Base-by-base conservation (phyloP, 2,329 filamentous ascomycete species). In the Fonsecaea nubica region DNA sequence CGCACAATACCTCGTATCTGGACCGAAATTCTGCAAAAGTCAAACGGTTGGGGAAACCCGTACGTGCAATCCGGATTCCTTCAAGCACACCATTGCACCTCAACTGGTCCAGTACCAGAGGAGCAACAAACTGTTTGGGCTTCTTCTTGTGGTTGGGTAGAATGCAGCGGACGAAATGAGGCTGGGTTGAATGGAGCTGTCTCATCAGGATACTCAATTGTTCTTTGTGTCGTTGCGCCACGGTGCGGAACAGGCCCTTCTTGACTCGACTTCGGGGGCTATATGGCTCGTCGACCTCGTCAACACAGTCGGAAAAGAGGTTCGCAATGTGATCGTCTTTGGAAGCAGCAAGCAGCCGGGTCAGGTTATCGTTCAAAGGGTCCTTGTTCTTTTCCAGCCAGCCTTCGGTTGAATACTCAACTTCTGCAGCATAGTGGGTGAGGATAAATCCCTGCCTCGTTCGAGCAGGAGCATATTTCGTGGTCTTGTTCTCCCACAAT, bases 321-420 rank as follows among this genome's bases (percentile, higher is more conserved):
- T 85, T 86, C 1, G 93, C 92, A 68, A 98, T 85, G 75, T 99
- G 94, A 69, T 86, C 88, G 76, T 98, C 90, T 1, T 85, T 88
- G 0, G 96, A 99, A 13, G 86, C 84, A 42, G 93, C 92, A 40
- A 99, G 85, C 7, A 99, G 85, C 25, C 92, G 88, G 0, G 96
- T 99, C 69, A 99, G 86, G 69, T 98, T 99, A 83, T 99, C 96
- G 74, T 98, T 98, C 54, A 99, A 80, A 1, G 95, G 96, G 75
- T 99, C 95, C 78, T 99, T 99, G 83, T 99, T 99, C 85, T 98
- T 99, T 78, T 98, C 94, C 38, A 99, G 82, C 95, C 95, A 99
- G 65, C 91, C 91, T 64, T 94, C 88, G 0, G 95, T 99, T 0
- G 90, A 93, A 77, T 99, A 99, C 78, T 99, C 96, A 2, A 99